Conservation (phyloP, 805 yeast species). For the Cyberlindnera bimundalis region DNA sequence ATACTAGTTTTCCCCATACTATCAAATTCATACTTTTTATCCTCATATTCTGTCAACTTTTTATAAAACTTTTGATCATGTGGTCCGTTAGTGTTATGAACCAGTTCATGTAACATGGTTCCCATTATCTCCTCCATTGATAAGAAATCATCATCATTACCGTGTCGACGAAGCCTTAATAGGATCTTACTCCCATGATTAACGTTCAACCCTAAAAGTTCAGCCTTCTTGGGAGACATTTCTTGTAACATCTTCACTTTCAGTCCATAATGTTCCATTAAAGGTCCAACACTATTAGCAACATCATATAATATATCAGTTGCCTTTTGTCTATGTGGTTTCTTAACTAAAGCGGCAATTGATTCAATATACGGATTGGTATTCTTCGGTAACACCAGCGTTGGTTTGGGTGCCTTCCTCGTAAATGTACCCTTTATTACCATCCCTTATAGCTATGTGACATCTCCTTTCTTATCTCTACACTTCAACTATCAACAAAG, state of each 20-base stretch:
- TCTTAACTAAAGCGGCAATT: slow-evolving; percentile 46
- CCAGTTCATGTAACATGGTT: slow-evolving; percentile 83
- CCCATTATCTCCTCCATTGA: slow-evolving; percentile 68
- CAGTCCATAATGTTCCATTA: slow-evolving; percentile 65
- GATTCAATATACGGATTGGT: slow-evolving; percentile 29
- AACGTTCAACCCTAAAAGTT: slow-evolving; percentile 77
- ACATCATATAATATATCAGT: slow-evolving; percentile 60
- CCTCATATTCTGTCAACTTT: slow-evolving; percentile 54
- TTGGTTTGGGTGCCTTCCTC: slow-evolving; percentile 14
- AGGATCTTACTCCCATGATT: slow-evolving; percentile 72
- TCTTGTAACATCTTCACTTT: slow-evolving; percentile 70
- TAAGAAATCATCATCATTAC: slow-evolving; percentile 49
- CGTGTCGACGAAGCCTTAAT: slow-evolving; percentile 62
- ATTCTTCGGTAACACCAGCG: slow-evolving; percentile 24
- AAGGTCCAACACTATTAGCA: slow-evolving; percentile 69
- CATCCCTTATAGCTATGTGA: slow-evolving; percentile 12
- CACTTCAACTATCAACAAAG: too few relatives aligned
- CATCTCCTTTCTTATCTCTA: too few relatives aligned
- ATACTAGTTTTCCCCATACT: slow-evolving; percentile 30
- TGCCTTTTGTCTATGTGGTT: slow-evolving; percentile 48
- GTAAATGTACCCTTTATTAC: slow-evolving; percentile 22
- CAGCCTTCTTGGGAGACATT: slow-evolving; percentile 68
- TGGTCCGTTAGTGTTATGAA: slow-evolving; percentile 77
- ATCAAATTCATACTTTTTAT: slow-evolving; percentile 36
- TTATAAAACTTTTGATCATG: slow-evolving; percentile 73